Evolutionary conservation across 1,139 yeast genomes (phyloP).

Genomic region (Yamadazyma triangularis): DNA sequence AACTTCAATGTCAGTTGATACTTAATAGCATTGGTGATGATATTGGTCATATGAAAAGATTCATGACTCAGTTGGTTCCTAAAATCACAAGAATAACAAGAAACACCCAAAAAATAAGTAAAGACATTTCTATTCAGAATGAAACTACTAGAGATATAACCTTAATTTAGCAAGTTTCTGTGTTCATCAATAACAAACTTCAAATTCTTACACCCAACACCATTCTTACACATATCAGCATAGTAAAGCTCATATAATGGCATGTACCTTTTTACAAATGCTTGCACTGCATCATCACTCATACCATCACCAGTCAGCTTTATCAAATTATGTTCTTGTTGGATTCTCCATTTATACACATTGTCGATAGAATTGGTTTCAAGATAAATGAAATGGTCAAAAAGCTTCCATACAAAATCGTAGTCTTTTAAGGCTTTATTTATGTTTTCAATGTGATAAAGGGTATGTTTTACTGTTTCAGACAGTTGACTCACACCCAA

Average conservation of each 20-base stretch:
- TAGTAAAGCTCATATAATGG: constrained; percentile 77
- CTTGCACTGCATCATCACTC: constrained; percentile 63
- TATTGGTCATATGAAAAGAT: too few species aligned
- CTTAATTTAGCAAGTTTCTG: constrained; percentile 1
- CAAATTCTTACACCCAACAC: constrained; percentile 6
- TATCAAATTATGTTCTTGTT: constrained; percentile 77
- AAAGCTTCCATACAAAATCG: constrained; percentile 44
- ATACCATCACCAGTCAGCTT: constrained; percentile 61
- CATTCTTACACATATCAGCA: constrained; percentile 19
- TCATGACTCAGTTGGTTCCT: too few species aligned
- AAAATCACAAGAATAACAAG: too few species aligned
- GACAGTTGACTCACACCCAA: constrained; percentile 5
- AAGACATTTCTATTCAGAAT: background rate
- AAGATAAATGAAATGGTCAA: constrained; percentile 56
- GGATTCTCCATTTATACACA: constrained; percentile 76
- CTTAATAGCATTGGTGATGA: too few species aligned
- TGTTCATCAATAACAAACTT: constrained; percentile 2
- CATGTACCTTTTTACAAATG: constrained; percentile 80
- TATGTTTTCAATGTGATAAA: constrained; percentile 34
- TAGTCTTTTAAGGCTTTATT: constrained; percentile 51
- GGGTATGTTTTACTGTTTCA: constrained; percentile 18
- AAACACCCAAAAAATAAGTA: too few species aligned
- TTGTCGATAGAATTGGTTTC: constrained; percentile 55
- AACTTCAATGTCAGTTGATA: too few species aligned
- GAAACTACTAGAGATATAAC: background rate